Base-by-base conservation (phyloP, 805 yeast species). In the Scheffersomyces ergatensis region DNA sequence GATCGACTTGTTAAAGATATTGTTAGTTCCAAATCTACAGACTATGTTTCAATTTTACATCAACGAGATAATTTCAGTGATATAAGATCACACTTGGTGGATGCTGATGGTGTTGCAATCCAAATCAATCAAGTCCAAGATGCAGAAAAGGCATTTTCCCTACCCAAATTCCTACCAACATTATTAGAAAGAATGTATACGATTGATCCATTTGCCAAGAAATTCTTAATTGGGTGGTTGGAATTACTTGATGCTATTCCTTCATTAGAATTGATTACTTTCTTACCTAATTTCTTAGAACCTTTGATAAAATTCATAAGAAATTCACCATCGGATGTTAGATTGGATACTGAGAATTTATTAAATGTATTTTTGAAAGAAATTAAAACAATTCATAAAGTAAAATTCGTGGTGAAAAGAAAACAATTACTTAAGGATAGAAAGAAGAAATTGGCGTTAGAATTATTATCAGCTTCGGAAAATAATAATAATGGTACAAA, bases 151-250 rank as follows among this genome's bases (percentile, higher is more conserved):
- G 95, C 96, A 0, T 92, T 92, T 55, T 84, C 93, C 5, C 66
- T 93, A 31, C 84, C 88, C 0, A 84, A 85, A 53, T 93, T 93
- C 63, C 87, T 93, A 29, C 98, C 98, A 0, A 70, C 95, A n/a
- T 65, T 93, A 33, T 80, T 85, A 47, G 99, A 93, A 59, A 72
- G 98, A 48, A 88, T 93, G 65, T 88, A 88, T 55, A 90, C 93
- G 1, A 84, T 88, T 24, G 95, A 93, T 53, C 97, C 98, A 1
- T 87, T 85, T 55, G 89, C 97, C 0, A 76, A 97, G 49, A 84
- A 89, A 67, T 93, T 93, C 54, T 67, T 93, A 42, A 92, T 93
- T 11, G 87, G 95, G 38, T 93, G 99, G 99, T 74, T 93, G 36
- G 85, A 89, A 48, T 76, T 93, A n/a, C 70, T 93, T 36, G 93